Conservation (phyloP, 2,329 filamentous ascomycete species). For the Neocucurbitaria cava region DNA sequence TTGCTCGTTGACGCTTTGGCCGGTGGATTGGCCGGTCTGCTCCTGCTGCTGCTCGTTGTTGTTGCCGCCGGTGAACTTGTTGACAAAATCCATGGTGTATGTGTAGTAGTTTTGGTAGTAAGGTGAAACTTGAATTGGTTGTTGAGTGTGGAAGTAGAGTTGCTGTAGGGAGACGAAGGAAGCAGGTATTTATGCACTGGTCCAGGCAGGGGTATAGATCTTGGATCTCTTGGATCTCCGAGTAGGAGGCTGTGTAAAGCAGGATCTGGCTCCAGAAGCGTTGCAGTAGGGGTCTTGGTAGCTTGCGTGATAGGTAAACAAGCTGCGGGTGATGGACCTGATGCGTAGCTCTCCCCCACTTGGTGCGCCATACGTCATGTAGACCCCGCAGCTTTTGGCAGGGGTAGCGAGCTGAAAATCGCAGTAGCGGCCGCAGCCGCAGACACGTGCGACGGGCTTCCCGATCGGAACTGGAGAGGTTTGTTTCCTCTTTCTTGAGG, state of each 20-base stretch:
- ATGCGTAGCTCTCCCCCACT: conserved; percentile 4
- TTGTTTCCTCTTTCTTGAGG: not conserved
- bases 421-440: conserved; percentile 8
- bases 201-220: not conserved
- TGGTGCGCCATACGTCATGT: not conserved
- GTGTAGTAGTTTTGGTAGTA: conserved; percentile 2
- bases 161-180: not conserved
- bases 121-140: conserved; percentile 9
- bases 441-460: not conserved
- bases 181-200: conserved; percentile 20
- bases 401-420: conserved; percentile 1
- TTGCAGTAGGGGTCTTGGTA: not conserved
- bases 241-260: conserved; percentile 1
- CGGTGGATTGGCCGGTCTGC: too few relatives aligned
- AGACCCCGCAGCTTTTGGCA: conserved; percentile 1
- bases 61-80: conserved; percentile 53
- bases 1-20: conserved; percentile 34
- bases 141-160: conserved; percentile 3
- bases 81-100: conserved; percentile 57
- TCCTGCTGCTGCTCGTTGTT: conserved; percentile 35
- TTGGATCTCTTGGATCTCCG: not conserved
- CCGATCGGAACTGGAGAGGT: conserved; percentile 5
- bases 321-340: conserved; percentile 16
- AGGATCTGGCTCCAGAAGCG: conserved; percentile 2
- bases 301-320: conserved; percentile 1